Base-by-base conservation (phyloP, 2,329 filamentous ascomycete genomes). In the Arthrobotrys entomopaga region DNA sequence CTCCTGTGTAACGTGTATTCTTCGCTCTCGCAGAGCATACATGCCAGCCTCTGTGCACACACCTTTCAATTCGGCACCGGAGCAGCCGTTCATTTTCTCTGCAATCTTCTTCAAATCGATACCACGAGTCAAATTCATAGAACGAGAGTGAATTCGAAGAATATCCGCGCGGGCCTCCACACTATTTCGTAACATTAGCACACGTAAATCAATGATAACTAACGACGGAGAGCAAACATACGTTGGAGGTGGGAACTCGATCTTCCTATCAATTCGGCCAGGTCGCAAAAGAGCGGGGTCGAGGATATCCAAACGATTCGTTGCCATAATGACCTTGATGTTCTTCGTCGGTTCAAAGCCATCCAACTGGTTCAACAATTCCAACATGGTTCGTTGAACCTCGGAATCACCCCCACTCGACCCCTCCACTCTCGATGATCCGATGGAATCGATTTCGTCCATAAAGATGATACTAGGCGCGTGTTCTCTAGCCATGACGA, bases 281-380 rank as follows among this genome's bases (percentile, higher is more conserved):
- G 95, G 95, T 79, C 95, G 90, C 78, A 99, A 86, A 50, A 99
- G 87, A 0, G 95, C 95, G 1, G 95, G 95, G 82, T 99, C 95
- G 53, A 99, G 88, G 77, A 99, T 98, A 80, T 99, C 95, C 77
- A 99, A 87, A 81, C 95, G 91, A 83, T 99, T 99, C 56, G 95
- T 99, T 64, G 95, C 95, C 94, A 99, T 99, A 84, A 99, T 96
- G 82, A 99, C 92, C 84, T 99, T 99, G 88, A 99, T 99, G 84
- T 98, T 98, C 86, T 99, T 99, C 53, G 94, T 98, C 4, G 95
- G 95, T 83, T 98, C 95, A 83, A 99, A 99, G 58, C 95, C 95
- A 81, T 99, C 95, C 74, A 99, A 88, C 85, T 99, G 95, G 84
- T 99, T 99, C 77, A 99, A 88, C 74, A 99, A 86, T 83, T 99